Evolutionary conservation across 2,329 filamentous ascomycete genomes (phyloP), one percentile per base, ranked within the genome.

Genomic region (Metarhizium guizhouense): DNA sequence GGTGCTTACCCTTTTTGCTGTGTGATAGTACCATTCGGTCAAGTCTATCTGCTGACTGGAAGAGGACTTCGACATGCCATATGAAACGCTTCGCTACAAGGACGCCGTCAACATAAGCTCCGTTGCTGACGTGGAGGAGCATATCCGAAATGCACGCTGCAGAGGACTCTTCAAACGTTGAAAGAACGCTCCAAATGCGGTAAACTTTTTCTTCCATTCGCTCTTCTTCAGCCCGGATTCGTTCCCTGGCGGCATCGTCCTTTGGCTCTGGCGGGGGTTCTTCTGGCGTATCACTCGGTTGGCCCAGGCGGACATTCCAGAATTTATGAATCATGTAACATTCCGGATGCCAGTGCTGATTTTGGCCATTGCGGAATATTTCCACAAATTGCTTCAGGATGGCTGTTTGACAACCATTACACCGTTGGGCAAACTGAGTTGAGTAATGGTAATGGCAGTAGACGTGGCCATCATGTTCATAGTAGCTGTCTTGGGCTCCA

Each of bases 241-340:
- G 76, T 53, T 90, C 85, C 53, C 91, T 86, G 59, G 86, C 82
- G 59, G 86, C 83, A 50, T 73, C 68, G 54, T 83, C 79, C 54
- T 77, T 74, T 11, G 70, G 67, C 53, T 78, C 64, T 32, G 61
- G 34, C n/a, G 72, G 67, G 20, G 70, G 61, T 34, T 70, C 72
- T 56, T 78, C 73, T 40, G 76, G 67, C 11, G 72, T 68, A 56
- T 84, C 78, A 45, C 80, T 78, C 11, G 81, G 77, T 30, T 84
- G 80, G 11, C 85, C 84, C 42, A 99, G 77, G 53, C 94, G 86
- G 57, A 99, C 94, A 68, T 97, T 99, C 94, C 94, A 99, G 72
- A 97, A 99, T 67, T 99, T 99, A 75, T 99, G 94, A 60, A 99
- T 99, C 94, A 99, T 99, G 73, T 99, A 99, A 72, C 94, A 99